Evolutionary conservation across 805 yeast genomes (phyloP).

Genomic region (Candida boidinii): DNA sequence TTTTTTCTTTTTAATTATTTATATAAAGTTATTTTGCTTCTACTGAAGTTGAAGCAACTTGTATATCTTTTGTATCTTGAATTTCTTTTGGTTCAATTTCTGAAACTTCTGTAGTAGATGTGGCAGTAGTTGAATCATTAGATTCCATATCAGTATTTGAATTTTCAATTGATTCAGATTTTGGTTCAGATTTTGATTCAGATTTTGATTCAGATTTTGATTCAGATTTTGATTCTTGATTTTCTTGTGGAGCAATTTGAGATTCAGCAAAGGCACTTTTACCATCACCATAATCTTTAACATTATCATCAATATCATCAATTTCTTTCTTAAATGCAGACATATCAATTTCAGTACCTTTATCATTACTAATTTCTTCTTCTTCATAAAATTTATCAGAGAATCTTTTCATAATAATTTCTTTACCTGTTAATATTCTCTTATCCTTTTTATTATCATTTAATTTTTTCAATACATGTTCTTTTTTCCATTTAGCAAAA

Average conservation of each 20-base stretch:
- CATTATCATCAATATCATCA: slow-evolving; percentile 40
- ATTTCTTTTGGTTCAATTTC: no score
- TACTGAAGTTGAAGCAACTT: no score
- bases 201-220: no score
- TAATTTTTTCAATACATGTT: slow-evolving; percentile 52
- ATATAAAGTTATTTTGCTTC: no score
- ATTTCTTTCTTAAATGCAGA: slow-evolving; percentile 45
- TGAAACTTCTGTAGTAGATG: no score
- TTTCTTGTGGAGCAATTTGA: slow-evolving; percentile 11
- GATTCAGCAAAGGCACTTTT: slow-evolving; percentile 26
- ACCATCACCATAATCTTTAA: slow-evolving; percentile 75
- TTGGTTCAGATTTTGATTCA: no score
- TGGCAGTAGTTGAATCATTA: no score
- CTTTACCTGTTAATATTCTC: slow-evolving; percentile 57
- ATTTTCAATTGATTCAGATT: background rate
- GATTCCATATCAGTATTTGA: no score
- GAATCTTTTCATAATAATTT: slow-evolving; percentile 54
- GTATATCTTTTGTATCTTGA: no score
- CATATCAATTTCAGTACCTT: slow-evolving; percentile 48
- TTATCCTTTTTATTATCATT: slow-evolving; percentile 28
- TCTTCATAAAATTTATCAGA: slow-evolving; percentile 47
- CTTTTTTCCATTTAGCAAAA: slow-evolving; percentile 75
- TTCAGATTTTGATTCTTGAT: slow-evolving; percentile 12
- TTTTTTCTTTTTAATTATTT: no score
- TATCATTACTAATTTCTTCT: slow-evolving; percentile 37